A percentile compares a stretch with the other conserved stretches of the same genome.
Evolutionary conservation across 1,284 basidiomycete genomes (phyloP).

Genomic region (Puccinia novopanici): DNA sequence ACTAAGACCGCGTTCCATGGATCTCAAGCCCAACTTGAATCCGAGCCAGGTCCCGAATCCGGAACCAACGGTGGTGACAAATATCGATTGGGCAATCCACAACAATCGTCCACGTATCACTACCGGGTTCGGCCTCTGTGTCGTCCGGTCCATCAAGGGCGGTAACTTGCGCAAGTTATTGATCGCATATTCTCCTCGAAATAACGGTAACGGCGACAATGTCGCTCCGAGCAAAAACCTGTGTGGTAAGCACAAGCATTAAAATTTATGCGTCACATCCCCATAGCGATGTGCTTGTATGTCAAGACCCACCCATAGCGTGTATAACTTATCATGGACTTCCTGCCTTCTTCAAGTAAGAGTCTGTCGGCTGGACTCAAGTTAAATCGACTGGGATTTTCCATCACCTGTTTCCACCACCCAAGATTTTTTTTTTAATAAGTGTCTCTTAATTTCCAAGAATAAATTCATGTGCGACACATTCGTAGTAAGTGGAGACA

Average conservation of each 20-base stretch:
- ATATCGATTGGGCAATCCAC: slow-evolving; percentile 33
- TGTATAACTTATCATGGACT: slow-evolving; percentile 30
- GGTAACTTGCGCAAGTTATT: slow-evolving; percentile 11
- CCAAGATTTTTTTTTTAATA: not conserved
- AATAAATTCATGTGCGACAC: too few species aligned
- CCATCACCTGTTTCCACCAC: slow-evolving; percentile 10
- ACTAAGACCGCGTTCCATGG: slow-evolving; percentile 1
- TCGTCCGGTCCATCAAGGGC: slow-evolving; percentile 13
- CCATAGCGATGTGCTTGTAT: not conserved
- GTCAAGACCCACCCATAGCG: slow-evolving; percentile 30
- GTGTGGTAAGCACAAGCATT: too few species aligned
- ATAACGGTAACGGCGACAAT: slow-evolving; percentile 34
- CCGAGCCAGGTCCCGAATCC: slow-evolving; percentile 42
- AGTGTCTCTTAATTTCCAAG: not conserved
- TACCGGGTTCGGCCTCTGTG: slow-evolving; percentile 1
- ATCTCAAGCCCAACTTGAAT: slow-evolving; percentile 26
- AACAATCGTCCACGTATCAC: slow-evolving; percentile 15
- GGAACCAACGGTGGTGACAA: slow-evolving; percentile 28
- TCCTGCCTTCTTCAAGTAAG: slow-evolving; percentile 33
- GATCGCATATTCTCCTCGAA: slow-evolving; percentile 22
- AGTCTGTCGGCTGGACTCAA: slow-evolving; percentile 19
- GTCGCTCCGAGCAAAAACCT: slow-evolving; percentile 42
- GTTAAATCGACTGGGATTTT: slow-evolving; percentile 25
- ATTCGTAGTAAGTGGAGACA: not conserved
- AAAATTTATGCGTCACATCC: slow-evolving; percentile 49